Percentiles rank a stretch among this genome's conserved stretches.
These are phyloP conservation scores for Pinus taeda DNA, from an alignment of 75 land plant species.

Conservation along the genomic window DNA sequence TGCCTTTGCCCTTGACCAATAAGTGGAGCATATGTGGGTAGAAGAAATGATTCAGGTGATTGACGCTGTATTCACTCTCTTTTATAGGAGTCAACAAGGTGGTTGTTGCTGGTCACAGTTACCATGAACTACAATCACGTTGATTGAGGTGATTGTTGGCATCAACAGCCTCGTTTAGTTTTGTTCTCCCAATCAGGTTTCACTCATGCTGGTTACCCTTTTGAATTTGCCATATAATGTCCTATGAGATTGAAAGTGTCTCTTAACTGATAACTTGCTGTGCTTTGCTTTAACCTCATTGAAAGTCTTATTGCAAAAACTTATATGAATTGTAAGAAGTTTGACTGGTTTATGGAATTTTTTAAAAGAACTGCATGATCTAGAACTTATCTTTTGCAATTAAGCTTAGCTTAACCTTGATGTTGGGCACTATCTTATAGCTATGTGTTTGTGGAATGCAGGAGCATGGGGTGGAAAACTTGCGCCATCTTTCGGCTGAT, in stretches of 20 bases:
- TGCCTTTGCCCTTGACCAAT: background rate
- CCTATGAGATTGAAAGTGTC: background rate
- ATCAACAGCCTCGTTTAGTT: background rate
- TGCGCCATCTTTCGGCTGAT: constrained; percentile 72
- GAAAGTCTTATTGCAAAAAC: background rate
- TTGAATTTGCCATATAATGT: background rate
- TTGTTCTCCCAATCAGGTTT: background rate
- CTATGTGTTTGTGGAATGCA: constrained; percentile 11
- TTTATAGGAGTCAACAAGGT: background rate
- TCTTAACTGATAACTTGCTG: background rate
- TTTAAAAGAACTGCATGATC: no score
- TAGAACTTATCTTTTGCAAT: no score
- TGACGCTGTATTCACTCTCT: background rate
- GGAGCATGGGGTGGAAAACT: constrained; percentile 86
- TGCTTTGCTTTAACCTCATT: background rate
- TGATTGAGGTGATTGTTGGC: background rate
- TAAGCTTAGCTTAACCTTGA: background rate
- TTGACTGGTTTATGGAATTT: background rate
- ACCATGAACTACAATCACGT: background rate
- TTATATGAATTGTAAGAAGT: background rate
- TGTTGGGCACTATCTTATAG: background rate
- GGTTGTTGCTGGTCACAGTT: background rate
- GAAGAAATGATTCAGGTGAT: background rate
- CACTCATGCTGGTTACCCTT: background rate
- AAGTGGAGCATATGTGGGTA: background rate